These are phyloP conservation scores for Podila verticillata DNA, from an alignment of 192 early-diverging fungal species.

Conservation along the genomic window DNA sequence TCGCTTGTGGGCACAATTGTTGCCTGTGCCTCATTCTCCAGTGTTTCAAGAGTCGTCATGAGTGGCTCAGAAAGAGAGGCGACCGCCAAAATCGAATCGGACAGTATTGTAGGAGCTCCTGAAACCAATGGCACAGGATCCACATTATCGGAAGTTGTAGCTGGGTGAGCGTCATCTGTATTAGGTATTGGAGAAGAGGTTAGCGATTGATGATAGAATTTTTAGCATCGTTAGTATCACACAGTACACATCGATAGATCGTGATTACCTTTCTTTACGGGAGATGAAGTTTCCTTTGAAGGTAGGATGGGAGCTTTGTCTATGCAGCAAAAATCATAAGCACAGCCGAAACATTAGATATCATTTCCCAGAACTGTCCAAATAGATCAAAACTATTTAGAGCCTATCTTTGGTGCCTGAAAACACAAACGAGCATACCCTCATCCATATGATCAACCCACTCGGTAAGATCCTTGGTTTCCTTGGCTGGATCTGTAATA, in stretches of 20 bases:
- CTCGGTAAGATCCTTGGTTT: constrained; percentile 22
- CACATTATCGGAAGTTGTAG: background rate
- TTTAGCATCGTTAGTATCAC: too few relatives aligned
- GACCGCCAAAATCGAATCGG: constrained; percentile 30
- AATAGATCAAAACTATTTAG: too few relatives aligned
- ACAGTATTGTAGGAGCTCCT: background rate
- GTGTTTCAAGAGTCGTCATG: constrained; percentile 11
- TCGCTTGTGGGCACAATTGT: background rate
- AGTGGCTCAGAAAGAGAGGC: constrained; percentile 38
- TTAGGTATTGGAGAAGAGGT: too few relatives aligned
- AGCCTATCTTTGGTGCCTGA: background rate
- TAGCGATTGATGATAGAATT: too few relatives aligned
- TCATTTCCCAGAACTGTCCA: too few relatives aligned
- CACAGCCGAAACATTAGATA: too few relatives aligned
- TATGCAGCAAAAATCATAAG: too few relatives aligned
- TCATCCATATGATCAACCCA: constrained; percentile 25
- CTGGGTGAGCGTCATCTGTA: background rate
- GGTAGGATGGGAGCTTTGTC: too few relatives aligned
- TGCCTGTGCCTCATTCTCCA: constrained; percentile 5
- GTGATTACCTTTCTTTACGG: background rate
- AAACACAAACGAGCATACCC: constrained; percentile 2
- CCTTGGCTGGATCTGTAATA: constrained; percentile 25
- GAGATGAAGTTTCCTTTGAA: too few relatives aligned
- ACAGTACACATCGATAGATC: too few relatives aligned
- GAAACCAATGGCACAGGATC: constrained; percentile 2